Base-by-base conservation (phyloP, 2,329 filamentous ascomycete species). In the Keithomyces neogunnii region DNA sequence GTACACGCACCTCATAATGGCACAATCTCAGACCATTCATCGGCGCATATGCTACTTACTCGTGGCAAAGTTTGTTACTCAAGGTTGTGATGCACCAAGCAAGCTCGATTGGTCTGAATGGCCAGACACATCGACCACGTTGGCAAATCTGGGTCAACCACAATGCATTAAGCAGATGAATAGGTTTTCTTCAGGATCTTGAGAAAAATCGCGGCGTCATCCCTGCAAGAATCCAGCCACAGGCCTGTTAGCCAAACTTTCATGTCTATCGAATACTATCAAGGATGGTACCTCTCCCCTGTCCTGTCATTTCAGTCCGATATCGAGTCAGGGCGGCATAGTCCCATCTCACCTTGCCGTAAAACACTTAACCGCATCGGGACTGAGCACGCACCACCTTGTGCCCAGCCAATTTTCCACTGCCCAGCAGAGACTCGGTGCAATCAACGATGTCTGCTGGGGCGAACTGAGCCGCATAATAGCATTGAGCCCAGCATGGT, bases 291-390 rank as follows among this genome's bases (percentile, higher is more conserved):
- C 19, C 19, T 19, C 19, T 19, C 19, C 19, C 19, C 19, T 28
- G 39, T 42, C 6, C 39, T 8, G 10, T 42, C 26, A 28, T 42
- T 8, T n/a, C 6, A 5, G 19, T 28, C 39, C n/a, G 39, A 26
- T 29, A 7, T 10, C 6, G 9, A 44, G 9, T 19, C 19, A 50
- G 7, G 47, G 35, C 47, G 38, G 44, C 36, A 53, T 45, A 39
- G 50, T 55, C 52, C 50, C 55, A 54, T 55, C 53, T 51, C 54
- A 56, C 55, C 38, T 57, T 43, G 7, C 19, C 35, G 50, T 48
- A 11, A 40, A 30, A 49, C 42, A 35, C 6, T 36, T 8, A 30
- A 44, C 19, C 29, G 33, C 13, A 19, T 19, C 30, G 45, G n/a
- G 10, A 28, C 36, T 38, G 38, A 45, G 45, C 52, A 48, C 49